Evolutionary conservation across 441 rosid species (phyloP).

Genomic region (Viola pubescens): DNA sequence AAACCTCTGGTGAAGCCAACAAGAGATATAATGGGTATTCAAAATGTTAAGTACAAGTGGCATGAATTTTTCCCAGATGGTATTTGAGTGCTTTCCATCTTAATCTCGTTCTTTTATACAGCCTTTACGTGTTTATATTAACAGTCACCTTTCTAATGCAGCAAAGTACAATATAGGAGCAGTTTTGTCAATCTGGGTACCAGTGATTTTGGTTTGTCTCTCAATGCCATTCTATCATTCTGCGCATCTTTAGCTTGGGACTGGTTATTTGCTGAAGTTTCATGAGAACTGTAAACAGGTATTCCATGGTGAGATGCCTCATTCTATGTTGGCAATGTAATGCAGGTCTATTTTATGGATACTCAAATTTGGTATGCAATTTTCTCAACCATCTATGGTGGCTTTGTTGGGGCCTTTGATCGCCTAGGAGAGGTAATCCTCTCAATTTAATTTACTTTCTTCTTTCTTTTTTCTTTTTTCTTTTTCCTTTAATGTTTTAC

Average conservation of each 20-base stretch:
- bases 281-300: no score
- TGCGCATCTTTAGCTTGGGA: not conserved
- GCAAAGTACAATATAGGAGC: constrained; percentile 71
- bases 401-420: constrained; percentile 88
- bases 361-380: constrained; percentile 96
- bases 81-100: constrained; percentile 21
- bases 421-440: constrained; percentile 89
- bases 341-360: constrained; percentile 96
- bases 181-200: constrained; percentile 77
- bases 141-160: constrained; percentile 32
- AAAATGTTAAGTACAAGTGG: constrained; percentile 64
- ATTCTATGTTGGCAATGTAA: constrained; percentile 20
- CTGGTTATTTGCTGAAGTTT: no score
- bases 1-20: constrained; percentile 92
- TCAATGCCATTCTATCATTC: not conserved
- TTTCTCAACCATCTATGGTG: constrained; percentile 88
- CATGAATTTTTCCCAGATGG: constrained; percentile 90
- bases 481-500: constrained; percentile 3
- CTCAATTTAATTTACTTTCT: constrained; percentile 7
- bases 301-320: constrained; percentile 6
- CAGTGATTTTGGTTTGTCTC: constrained; percentile 56
- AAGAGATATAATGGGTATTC: constrained; percentile 69
- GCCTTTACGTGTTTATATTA: constrained; percentile 15
- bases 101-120: constrained; percentile 10
- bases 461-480: not conserved